A percentile compares a stretch with the other conserved stretches of the same genome.
Evolutionary conservation across 2,329 filamentous ascomycete species (phyloP).

Genomic region (Ophiosphaerella herpotricha): DNA sequence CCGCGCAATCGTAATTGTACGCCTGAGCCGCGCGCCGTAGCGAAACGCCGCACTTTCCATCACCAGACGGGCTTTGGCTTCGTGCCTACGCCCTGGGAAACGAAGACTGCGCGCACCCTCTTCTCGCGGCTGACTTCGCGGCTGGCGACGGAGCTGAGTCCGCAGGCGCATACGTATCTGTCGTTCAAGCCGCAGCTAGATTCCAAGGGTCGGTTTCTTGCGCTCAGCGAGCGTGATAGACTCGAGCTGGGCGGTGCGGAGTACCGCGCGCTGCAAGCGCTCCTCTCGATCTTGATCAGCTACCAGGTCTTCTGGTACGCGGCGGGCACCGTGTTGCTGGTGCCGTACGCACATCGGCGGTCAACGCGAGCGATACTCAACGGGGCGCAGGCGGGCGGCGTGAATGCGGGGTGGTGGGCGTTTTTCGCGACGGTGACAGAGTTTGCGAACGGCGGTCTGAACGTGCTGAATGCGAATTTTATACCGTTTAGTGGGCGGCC

Average conservation of each 20-base stretch:
- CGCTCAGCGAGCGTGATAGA: constrained; percentile 49
- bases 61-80: constrained; percentile 34
- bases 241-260: constrained; percentile 58
- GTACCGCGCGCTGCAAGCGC: constrained; percentile 56
- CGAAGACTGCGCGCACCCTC: constrained; percentile 24
- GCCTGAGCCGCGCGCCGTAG: too few species aligned
- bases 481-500: constrained; percentile 58
- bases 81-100: constrained; percentile 40
- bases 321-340: constrained; percentile 54
- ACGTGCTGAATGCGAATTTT: constrained; percentile 63
- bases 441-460: constrained; percentile 59
- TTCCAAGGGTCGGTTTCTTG: constrained; percentile 35
- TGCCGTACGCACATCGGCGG: constrained; percentile 50
- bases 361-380: constrained; percentile 49
- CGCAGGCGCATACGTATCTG: constrained; percentile 34
- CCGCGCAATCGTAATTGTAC: not conserved
- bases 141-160: constrained; percentile 24
- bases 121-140: constrained; percentile 25
- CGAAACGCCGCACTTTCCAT: constrained; percentile 25
- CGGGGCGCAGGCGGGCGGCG: constrained; percentile 43
- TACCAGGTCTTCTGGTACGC: constrained; percentile 40
- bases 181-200: constrained; percentile 40
- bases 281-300: constrained; percentile 54
- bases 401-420: constrained; percentile 40
- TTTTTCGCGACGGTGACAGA: constrained; percentile 56